Conservation (phyloP, 345 rosid species). For the Boechera retrofracta region DNA sequence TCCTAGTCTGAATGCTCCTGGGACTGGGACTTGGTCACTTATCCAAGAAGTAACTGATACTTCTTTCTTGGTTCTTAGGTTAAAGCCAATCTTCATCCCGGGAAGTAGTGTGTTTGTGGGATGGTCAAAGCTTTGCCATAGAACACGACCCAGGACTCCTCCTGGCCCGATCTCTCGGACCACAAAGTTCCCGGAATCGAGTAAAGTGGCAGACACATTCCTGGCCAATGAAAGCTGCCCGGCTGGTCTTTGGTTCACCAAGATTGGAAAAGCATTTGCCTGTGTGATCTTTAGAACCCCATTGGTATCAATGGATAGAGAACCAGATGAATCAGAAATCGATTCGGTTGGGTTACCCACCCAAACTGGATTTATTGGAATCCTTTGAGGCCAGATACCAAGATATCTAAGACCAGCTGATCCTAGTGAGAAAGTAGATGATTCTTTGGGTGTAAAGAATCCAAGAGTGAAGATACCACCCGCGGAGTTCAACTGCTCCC, state of each 20-base stretch:
- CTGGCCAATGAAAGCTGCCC: background rate
- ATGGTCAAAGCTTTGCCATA: slow-evolving; percentile 75
- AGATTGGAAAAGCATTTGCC: slow-evolving; percentile 40
- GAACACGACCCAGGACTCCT: slow-evolving; percentile 48
- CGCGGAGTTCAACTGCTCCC: slow-evolving; percentile 63
- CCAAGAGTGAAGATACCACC: slow-evolving; percentile 57
- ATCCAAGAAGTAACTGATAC: slow-evolving; percentile 60
- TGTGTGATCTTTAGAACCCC: slow-evolving; percentile 56
- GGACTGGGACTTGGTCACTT: slow-evolving; percentile 50
- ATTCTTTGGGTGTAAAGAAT: slow-evolving; percentile 58
- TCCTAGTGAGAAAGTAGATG: slow-evolving; percentile 31
- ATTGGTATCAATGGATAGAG: slow-evolving; percentile 50
- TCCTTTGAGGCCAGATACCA: slow-evolving; percentile 56
- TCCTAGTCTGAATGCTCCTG: slow-evolving; percentile 70
- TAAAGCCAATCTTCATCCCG: slow-evolving; percentile 70
- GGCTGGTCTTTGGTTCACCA: slow-evolving; percentile 46
- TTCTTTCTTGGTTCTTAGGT: slow-evolving; percentile 53
- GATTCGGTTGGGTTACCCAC: slow-evolving; percentile 59
- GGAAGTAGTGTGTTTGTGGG: slow-evolving; percentile 61
- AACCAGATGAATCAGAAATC: slow-evolving; percentile 61
- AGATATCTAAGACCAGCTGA: slow-evolving; percentile 55
- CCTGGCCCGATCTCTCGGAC: slow-evolving; percentile 39
- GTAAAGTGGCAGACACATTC: slow-evolving; percentile 51
- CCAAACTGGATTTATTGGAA: slow-evolving; percentile 56
- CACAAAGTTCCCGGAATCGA: slow-evolving; percentile 60